Conservation (phyloP, 768 basidiomycete genomes). For the Boletus pseudopeckii region DNA sequence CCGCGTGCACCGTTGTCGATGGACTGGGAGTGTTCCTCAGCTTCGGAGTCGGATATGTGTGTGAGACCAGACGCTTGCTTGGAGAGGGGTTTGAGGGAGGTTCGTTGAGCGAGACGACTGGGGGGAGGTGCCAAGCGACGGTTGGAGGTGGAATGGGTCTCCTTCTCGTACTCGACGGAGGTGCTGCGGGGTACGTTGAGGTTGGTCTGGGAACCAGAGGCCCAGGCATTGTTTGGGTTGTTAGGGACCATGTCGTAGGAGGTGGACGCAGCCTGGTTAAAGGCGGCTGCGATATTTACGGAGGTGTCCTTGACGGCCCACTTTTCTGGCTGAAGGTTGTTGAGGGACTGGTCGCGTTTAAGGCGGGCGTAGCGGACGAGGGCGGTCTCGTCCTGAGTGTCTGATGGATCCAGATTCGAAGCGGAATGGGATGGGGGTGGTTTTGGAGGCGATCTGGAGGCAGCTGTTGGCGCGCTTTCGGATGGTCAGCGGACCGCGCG, state of each 20-base stretch:
- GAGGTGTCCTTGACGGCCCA: slow-evolving; percentile 80
- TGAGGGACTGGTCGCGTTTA: slow-evolving; percentile 40
- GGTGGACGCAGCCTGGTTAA: slow-evolving; percentile 60
- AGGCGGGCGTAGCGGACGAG: slow-evolving; percentile 47
- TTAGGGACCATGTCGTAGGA: slow-evolving; percentile 40
- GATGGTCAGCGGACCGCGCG: slow-evolving; percentile 16
- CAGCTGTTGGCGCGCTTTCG: slow-evolving; percentile 52
- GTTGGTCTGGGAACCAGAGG: slow-evolving; percentile 50
- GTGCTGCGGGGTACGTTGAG: slow-evolving; percentile 62
- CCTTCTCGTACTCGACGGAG: slow-evolving; percentile 76
- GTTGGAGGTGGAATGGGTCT: slow-evolving; percentile 48
- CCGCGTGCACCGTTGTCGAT: slow-evolving; percentile 44
- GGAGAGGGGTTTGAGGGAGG: slow-evolving; percentile 46
- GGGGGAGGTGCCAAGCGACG: slow-evolving; percentile 67
- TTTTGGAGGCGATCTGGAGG: slow-evolving; percentile 59
- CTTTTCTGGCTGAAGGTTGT: slow-evolving; percentile 53
- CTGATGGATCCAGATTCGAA: slow-evolving; percentile 39
- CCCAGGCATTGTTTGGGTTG: slow-evolving; percentile 66
- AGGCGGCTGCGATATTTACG: slow-evolving; percentile 82
- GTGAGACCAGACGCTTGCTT: slow-evolving; percentile 49
- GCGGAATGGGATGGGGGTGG: slow-evolving; percentile 30
- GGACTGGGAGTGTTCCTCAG: slow-evolving; percentile 41
- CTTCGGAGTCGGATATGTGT: slow-evolving; percentile 69
- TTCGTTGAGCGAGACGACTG: slow-evolving; percentile 37
- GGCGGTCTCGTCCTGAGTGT: slow-evolving; percentile 44